A percentile compares a stretch with the other conserved stretches of the same genome.
These are phyloP conservation scores for Aspergillus vadensis DNA, from an alignment of 2,329 filamentous ascomycete genomes.

Conservation along the genomic window DNA sequence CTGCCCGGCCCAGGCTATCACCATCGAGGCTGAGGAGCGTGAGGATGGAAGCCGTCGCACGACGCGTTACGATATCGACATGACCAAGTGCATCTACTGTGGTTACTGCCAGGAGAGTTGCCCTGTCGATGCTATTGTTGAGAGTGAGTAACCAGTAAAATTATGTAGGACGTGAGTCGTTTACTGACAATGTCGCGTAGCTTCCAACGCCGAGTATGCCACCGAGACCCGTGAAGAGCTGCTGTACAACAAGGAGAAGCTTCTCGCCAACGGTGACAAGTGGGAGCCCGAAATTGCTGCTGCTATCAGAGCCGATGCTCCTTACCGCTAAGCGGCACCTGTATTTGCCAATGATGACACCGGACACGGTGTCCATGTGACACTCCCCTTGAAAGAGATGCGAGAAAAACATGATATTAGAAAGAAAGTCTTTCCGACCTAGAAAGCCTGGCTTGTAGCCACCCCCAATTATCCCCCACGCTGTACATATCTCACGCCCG, in stretches of 20 bases:
- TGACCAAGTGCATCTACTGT: constrained; percentile 99
- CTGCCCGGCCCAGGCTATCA: constrained; percentile 97
- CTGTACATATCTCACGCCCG: constrained; percentile 38
- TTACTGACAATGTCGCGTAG: constrained; percentile 35
- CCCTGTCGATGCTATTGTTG: constrained; percentile 92
- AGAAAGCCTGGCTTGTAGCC: constrained; percentile 1
- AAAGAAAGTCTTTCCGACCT: constrained; percentile 16
- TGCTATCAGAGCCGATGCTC: constrained; percentile 86
- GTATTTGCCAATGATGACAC: not conserved
- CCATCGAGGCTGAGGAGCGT: constrained; percentile 97
- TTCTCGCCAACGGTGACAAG: constrained; percentile 86
- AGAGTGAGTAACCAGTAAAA: constrained; percentile 52
- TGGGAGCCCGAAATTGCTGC: constrained; percentile 98
- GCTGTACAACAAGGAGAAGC: constrained; percentile 96
- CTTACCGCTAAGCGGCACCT: constrained; percentile 68
- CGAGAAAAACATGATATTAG: constrained; percentile 12
- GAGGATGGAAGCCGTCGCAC: constrained; percentile 93
- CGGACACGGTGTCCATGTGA: not conserved
- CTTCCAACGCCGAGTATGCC: constrained; percentile 73
- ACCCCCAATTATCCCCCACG: constrained; percentile 18
- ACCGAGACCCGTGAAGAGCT: constrained; percentile 86
- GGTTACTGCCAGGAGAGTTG: constrained; percentile 99
- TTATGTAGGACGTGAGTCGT: constrained; percentile 20
- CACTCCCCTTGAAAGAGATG: constrained; percentile 10
- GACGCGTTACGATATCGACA: constrained; percentile 98